These are phyloP conservation scores for Lotmaria passim DNA, from an alignment of 208 protist genomes.

Conservation along the genomic window DNA sequence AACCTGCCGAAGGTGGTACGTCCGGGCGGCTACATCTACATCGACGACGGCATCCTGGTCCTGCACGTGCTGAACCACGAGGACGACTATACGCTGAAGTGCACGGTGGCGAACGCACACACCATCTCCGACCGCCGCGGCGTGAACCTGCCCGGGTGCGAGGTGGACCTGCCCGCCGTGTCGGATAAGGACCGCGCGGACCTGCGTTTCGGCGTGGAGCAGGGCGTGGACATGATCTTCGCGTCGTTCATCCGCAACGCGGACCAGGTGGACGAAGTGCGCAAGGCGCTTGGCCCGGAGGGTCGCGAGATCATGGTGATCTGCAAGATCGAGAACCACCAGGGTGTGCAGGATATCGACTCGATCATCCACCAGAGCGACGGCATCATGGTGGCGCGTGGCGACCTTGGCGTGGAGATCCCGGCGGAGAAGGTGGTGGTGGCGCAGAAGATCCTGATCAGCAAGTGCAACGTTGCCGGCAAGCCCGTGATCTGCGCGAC, in stretches of 20 bases:
- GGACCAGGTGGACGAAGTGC: slow-evolving; percentile 94
- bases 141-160: slow-evolving; percentile 88
- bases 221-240: slow-evolving; percentile 98
- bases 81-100: slow-evolving; percentile 77
- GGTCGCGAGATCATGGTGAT: slow-evolving; percentile 97
- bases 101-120: slow-evolving; percentile 83
- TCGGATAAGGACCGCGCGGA: slow-evolving; percentile 95
- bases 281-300: slow-evolving; percentile 86
- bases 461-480: slow-evolving; percentile 97
- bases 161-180: slow-evolving; percentile 89
- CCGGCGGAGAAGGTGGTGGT: slow-evolving; percentile 97
- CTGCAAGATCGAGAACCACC: slow-evolving; percentile 99
- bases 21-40: slow-evolving; percentile 90
- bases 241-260: slow-evolving; percentile 98
- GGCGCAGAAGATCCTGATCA: slow-evolving; percentile 99
- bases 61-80: slow-evolving; percentile 84
- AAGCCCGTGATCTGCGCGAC: slow-evolving; percentile 99
- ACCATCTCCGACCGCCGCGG: slow-evolving; percentile 85
- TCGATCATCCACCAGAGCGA: slow-evolving; percentile 97
- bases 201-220: slow-evolving; percentile 94
- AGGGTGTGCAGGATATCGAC: slow-evolving; percentile 98
- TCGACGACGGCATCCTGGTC: slow-evolving; percentile 97
- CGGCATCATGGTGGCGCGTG: slow-evolving; percentile 99
- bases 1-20: slow-evolving; percentile 83
- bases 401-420: slow-evolving; percentile 99